Percentiles rank a stretch among this genome's conserved stretches.
Conservation (phyloP, 495 filamentous ascomycete species). For the Penicillium goetzii region DNA sequence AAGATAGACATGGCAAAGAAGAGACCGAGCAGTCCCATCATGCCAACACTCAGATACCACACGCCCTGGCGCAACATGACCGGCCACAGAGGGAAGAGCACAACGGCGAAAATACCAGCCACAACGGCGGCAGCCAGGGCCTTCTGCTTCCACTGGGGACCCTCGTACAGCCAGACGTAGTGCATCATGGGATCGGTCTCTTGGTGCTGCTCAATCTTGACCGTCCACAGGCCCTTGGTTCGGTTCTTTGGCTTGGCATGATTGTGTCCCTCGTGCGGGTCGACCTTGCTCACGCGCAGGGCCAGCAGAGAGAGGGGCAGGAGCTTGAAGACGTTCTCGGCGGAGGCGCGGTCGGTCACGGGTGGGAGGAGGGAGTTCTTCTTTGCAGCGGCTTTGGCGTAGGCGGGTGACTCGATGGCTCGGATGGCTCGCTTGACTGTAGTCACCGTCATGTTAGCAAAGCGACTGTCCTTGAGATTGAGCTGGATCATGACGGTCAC, state of each 20-base stretch:
- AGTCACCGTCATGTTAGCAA: constrained; percentile 10
- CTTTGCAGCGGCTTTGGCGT: constrained; percentile 74
- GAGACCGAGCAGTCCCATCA: constrained; percentile 86
- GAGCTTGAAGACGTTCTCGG: constrained; percentile 92
- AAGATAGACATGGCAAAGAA: constrained; percentile 99
- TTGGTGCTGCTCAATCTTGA: constrained; percentile 95
- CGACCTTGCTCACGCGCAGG: constrained; percentile 84
- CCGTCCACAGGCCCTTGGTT: constrained; percentile 94
- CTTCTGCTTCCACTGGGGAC: constrained; percentile 89
- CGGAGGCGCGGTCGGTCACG: constrained; percentile 80
- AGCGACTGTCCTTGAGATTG: background rate
- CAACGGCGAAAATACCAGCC: constrained; percentile 77
- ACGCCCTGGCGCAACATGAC: constrained; percentile 87
- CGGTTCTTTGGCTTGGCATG: constrained; percentile 82
- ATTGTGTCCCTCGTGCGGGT: constrained; percentile 71
- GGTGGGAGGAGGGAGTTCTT: constrained; percentile 90
- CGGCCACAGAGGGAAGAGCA: constrained; percentile 97
- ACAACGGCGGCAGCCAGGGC: constrained; percentile 85
- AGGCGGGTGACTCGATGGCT: constrained; percentile 86
- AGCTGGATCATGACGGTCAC: background rate
- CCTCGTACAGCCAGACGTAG: constrained; percentile 97
- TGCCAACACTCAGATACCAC: constrained; percentile 96
- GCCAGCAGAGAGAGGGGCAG: constrained; percentile 95
- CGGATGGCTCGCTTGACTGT: constrained; percentile 96
- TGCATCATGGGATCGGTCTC: constrained; percentile 88